phyloP scores from a whole-genome alignment of 1,139 yeast species.

The Hyphopichia khmerensis region DNA sequence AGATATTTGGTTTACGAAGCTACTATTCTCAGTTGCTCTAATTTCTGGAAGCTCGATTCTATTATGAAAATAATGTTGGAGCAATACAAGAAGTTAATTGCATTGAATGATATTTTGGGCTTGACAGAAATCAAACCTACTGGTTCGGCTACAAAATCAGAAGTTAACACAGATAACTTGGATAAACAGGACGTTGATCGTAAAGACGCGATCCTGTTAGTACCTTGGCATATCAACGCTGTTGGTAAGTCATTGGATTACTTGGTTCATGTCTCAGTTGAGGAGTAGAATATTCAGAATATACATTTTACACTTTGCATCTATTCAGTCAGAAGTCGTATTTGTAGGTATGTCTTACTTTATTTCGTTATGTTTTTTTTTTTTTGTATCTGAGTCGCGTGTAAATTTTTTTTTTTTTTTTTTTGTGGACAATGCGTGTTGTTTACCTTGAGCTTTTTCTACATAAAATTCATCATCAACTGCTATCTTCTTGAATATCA shows the following conservation, averaged over 20 bases:
- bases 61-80: constrained; percentile 59
- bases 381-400: not conserved
- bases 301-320: too few relatives aligned
- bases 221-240: constrained; percentile 87
- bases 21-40: constrained; percentile 67
- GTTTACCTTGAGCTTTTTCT: not conserved
- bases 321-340: not conserved
- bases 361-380: not conserved
- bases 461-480: too few relatives aligned
- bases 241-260: constrained; percentile 64
- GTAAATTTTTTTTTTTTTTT: not conserved
- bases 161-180: constrained; percentile 5
- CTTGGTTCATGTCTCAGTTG: constrained; percentile 42
- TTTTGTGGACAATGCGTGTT: constrained; percentile 1
- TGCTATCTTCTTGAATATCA: too few relatives aligned
- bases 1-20: constrained; percentile 51
- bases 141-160: constrained; percentile 2
- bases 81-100: constrained; percentile 69
- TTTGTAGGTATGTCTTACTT: too few relatives aligned
- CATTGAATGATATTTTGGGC: constrained; percentile 45
- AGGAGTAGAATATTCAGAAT: constrained; percentile 19
- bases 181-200: constrained; percentile 15
- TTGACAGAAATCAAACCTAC: constrained; percentile 25
- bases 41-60: constrained; percentile 53
- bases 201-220: constrained; percentile 20